Evolutionary conservation across 495 filamentous ascomycete species (phyloP), one percentile per base, ranked within the genome.

Genomic region (Annulohypoxylon stygium): DNA sequence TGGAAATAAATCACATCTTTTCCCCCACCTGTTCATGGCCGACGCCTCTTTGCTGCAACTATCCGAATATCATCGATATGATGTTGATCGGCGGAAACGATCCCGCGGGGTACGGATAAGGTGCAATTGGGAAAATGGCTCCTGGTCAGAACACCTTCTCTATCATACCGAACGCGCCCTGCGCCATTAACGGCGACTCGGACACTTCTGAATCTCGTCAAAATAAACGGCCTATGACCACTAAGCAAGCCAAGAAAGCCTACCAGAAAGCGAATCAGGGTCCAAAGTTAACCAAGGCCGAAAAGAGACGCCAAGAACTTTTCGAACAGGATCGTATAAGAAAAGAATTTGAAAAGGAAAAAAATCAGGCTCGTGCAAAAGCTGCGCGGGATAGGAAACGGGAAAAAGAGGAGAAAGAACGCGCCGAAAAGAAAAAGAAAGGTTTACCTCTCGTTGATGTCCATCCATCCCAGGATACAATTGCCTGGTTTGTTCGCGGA

Each of bases 311-410:
- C 0, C 61, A 79, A 18, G 82, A 85, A 41, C 75, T 76, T 4
- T 78, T 81, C n/a, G 83, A 85, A 37, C 82, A 84, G 64, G 82
- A 83, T 36, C 81, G 82, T 18, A 82, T 83, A 47, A 74, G 79
- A 14, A 80, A 80, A 36, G 83, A 85, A 55, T 73, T 81, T 14
- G 84, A 84, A 47, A 84, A 83, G 67, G 83, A 85, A 47, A 83
- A 77, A 61, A 74, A 76, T 12, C 67, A 78, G 18, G 74, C 71
- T 25, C 79, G 77, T 11, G 83, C 83, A 6, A 75, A 78, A 25
- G 57, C 70, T 23, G 75, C 80, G 8, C 73, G 84, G 2, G 83
- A 86, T n/a, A 82, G 76, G 67, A 84, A 84, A 66, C 81, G 74
- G 59, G 78, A 78, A n/a, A 83, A 81, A 60, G 83, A 84, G 33